phyloP scores from a whole-genome alignment of 1,284 basidiomycete species.

The Exobasidium cylindrosporum region DNA sequence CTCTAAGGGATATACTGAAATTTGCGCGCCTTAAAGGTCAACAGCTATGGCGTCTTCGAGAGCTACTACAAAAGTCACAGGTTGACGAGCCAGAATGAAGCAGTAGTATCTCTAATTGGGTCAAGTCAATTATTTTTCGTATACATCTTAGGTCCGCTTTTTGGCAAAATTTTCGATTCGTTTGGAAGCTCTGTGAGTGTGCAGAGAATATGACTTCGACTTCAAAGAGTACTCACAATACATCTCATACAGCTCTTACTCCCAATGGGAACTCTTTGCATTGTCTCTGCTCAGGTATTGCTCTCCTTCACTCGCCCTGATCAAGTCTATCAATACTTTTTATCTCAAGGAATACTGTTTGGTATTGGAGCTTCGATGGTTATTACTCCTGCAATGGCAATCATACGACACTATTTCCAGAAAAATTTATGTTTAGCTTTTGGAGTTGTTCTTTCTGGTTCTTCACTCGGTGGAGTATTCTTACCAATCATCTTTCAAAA shows the following conservation, averaged over 20 bases:
- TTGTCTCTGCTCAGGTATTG: conserved; percentile 13
- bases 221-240: too few species aligned
- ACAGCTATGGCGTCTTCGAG: conserved; percentile 6
- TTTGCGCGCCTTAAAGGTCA: too few species aligned
- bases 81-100: conserved; percentile 7
- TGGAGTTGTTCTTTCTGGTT: conserved; percentile 41
- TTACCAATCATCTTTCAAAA: conserved; percentile 37
- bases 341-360: conserved; percentile 11
- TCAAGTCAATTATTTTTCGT: conserved; percentile 14
- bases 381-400: conserved; percentile 13
- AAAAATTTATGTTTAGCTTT: not conserved
- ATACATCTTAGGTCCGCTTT: conserved; percentile 9
- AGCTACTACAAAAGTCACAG: conserved; percentile 7
- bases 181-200: too few species aligned
- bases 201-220: too few species aligned
- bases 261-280: conserved; percentile 8
- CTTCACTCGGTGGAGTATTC: conserved; percentile 36
- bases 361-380: conserved; percentile 13
- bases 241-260: not conserved
- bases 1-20: too few species aligned
- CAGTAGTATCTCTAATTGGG: conserved; percentile 12
- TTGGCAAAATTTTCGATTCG: conserved; percentile 17
- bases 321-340: conserved; percentile 18
- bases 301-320: conserved; percentile 7
- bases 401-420: conserved; percentile 14